A percentile compares a stretch with the other conserved stretches of the same genome.
Evolutionary conservation across 805 yeast species (phyloP).

Genomic region (Ogataea neopini): DNA sequence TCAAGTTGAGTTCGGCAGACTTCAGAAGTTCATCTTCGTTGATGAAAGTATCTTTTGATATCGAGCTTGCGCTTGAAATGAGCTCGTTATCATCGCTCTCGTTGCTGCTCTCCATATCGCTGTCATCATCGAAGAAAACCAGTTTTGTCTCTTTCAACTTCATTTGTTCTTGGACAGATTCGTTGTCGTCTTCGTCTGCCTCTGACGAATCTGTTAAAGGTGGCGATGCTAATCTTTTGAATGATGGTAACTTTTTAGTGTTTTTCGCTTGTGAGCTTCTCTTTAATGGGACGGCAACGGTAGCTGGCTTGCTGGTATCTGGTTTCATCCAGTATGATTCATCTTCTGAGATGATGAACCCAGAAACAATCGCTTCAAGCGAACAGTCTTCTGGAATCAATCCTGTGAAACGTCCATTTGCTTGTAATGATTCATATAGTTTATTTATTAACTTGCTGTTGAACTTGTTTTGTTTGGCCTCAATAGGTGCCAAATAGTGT

Average conservation of each 20-base stretch:
- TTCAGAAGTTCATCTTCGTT: slow-evolving; percentile 57
- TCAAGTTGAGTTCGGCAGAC: slow-evolving; percentile 30
- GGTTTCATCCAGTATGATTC: slow-evolving; percentile 60
- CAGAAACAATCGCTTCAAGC: slow-evolving; percentile 65
- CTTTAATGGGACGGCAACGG: slow-evolving; percentile 27
- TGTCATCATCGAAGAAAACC: slow-evolving; percentile 50
- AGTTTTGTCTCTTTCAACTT: slow-evolving; percentile 49
- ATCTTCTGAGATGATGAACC: slow-evolving; percentile 49
- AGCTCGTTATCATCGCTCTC: slow-evolving; percentile 26
- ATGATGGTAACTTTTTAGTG: slow-evolving; percentile 28
- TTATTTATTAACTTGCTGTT: slow-evolving; percentile 46
- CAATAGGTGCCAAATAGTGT: slow-evolving; percentile 58
- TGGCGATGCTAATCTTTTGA: slow-evolving; percentile 34
- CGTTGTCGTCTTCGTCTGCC: slow-evolving; percentile 41
- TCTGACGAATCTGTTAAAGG: slow-evolving; percentile 50
- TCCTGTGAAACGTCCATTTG: slow-evolving; percentile 53
- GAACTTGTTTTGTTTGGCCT: slow-evolving; percentile 43
- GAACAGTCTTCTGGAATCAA: slow-evolving; percentile 50
- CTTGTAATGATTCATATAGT: slow-evolving; percentile 41
- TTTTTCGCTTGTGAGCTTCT: slow-evolving; percentile 9
- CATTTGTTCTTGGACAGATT: slow-evolving; percentile 42
- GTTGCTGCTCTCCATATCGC: slow-evolving; percentile 23
- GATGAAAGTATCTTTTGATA: slow-evolving; percentile 45
- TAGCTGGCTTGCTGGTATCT: slow-evolving; percentile 17
- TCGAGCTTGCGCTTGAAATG: neutral